These are phyloP conservation scores for Mycosphaerelloides madeirae DNA, from an alignment of 2,329 filamentous ascomycete species.

Conservation along the genomic window DNA sequence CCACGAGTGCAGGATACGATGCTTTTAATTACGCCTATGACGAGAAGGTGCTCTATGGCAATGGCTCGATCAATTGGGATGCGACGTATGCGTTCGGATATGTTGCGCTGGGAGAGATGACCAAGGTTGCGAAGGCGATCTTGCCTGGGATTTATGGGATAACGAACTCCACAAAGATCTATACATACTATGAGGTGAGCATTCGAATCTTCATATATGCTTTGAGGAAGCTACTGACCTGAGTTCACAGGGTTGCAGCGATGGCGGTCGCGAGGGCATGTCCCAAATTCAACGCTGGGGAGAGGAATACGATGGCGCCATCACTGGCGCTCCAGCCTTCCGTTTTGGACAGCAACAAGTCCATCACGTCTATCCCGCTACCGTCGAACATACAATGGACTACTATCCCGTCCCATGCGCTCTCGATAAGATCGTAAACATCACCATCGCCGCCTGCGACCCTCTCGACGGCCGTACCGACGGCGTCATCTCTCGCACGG, in stretches of 20 bases:
- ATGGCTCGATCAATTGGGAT: constrained; percentile 50
- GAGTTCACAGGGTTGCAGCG: constrained; percentile 43
- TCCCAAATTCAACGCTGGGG: constrained; percentile 49
- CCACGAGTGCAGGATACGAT: constrained; percentile 50
- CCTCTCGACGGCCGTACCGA: constrained; percentile 51
- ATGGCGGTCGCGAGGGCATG: constrained; percentile 47
- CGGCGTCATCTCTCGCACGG: constrained; percentile 48
- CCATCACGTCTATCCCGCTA: constrained; percentile 38
- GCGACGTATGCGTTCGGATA: constrained; percentile 48
- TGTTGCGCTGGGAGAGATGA: constrained; percentile 49
- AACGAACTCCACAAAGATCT: constrained; percentile 27
- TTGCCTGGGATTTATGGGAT: constrained; percentile 35
- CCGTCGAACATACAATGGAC: constrained; percentile 36
- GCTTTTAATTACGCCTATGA: constrained; percentile 41
- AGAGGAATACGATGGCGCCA: constrained; percentile 44
- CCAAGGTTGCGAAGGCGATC: constrained; percentile 41
- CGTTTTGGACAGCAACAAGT: constrained; percentile 43
- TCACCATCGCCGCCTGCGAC: constrained; percentile 52
- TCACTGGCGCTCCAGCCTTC: constrained; percentile 45
- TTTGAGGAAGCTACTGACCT: background rate
- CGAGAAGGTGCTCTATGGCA: constrained; percentile 26
- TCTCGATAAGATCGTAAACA: constrained; percentile 49
- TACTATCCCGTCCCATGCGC: constrained; percentile 44
- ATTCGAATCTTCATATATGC: too few relatives aligned
- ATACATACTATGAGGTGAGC: constrained; percentile 47